Evolutionary conservation across 805 yeast genomes (phyloP), one percentile per base, ranked within the genome.

Genomic region (Candida stauntonica): DNA sequence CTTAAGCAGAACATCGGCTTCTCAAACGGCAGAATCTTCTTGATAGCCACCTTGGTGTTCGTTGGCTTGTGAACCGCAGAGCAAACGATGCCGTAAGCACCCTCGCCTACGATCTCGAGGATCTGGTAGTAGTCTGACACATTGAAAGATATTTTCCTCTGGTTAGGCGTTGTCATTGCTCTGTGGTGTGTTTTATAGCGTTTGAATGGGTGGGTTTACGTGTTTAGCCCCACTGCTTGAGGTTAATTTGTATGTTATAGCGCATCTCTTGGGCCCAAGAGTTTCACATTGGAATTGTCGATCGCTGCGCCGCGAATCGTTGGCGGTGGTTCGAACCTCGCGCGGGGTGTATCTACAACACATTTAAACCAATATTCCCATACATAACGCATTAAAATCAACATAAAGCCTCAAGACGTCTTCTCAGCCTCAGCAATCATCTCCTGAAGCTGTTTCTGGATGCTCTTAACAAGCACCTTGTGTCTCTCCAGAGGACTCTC

Each of bases 61-160:
- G 84, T 68, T 11, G 81, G 79, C 42, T 67, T 68, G 49, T 81
- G 86, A 9, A 69, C 57, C 0, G 88, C 93, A 4, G 78, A 70
- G 33, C 84, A 81, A 5, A 85, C 94, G 3, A 82, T 72, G 0
- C 94, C 93, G 49, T 85, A 85, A 0, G 93, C 88, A 1, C 94
- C 94, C 57, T 81, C 86, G 5, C 94, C 94, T 5, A 85, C 63
- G 5, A 81, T 64, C 41, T 75, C 77, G 15, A 66, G 63, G 7
- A 83, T 71, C 43, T 75, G 75, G 54, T 77, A 84, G 47, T 74
- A 76, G 33, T 74, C 70, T 3, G 81, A 75, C 13, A 83, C 73
- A 50, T 80, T 80, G 61, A 81, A 83, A 3, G 78, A 71, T 39
- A 72, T 70, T 32, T 74, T 72, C 40, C 76, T 60, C 31, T 52